Evolutionary conservation across 805 yeast species (phyloP).

Genomic region (Ogataea philodendri): DNA sequence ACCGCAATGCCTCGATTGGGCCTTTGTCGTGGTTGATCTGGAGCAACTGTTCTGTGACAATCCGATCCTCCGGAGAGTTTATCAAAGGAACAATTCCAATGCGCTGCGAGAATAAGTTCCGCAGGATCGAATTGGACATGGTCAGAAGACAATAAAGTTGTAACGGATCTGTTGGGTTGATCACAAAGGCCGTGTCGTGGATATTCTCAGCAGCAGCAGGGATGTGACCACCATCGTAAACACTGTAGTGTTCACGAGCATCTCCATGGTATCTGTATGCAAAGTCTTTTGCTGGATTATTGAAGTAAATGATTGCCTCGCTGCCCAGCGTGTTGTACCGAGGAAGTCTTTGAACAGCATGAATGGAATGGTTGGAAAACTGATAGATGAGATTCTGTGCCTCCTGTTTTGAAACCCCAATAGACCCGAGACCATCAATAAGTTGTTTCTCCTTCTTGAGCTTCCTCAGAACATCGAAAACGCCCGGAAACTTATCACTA

Average conservation of each 20-base stretch:
- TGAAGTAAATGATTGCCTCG: slow-evolving; percentile 60
- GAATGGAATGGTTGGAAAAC: slow-evolving; percentile 33
- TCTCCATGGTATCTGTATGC: slow-evolving; percentile 47
- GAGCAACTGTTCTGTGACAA: slow-evolving; percentile 28
- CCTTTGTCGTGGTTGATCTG: slow-evolving; percentile 21
- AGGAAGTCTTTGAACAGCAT: slow-evolving; percentile 14
- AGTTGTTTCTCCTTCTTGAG: slow-evolving; percentile 37
- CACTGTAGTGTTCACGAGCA: slow-evolving; percentile 47
- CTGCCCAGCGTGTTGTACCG: slow-evolving; percentile 1
- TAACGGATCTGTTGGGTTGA: slow-evolving; percentile 54
- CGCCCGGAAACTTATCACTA: slow-evolving; percentile 42
- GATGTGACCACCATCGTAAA: slow-evolving; percentile 52
- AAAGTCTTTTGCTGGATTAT: slow-evolving; percentile 67
- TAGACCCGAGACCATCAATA: slow-evolving; percentile 22
- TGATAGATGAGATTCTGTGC: slow-evolving; percentile 40
- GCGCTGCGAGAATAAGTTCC: slow-evolving; percentile 69
- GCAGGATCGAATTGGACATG: slow-evolving; percentile 47
- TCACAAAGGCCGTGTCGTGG: slow-evolving; percentile 67
- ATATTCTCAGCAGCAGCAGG: slow-evolving; percentile 73
- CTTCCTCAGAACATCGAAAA: slow-evolving; percentile 40
- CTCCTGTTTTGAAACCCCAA: slow-evolving; percentile 34
- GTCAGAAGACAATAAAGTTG: slow-evolving; percentile 52
- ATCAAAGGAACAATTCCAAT: slow-evolving; percentile 76
- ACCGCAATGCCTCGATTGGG: slow-evolving; percentile 23
- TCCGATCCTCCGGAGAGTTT: slow-evolving; percentile 24